Evolutionary conservation across 257 asterid species (phyloP).

Genomic region (Solanum ossicruentum): DNA sequence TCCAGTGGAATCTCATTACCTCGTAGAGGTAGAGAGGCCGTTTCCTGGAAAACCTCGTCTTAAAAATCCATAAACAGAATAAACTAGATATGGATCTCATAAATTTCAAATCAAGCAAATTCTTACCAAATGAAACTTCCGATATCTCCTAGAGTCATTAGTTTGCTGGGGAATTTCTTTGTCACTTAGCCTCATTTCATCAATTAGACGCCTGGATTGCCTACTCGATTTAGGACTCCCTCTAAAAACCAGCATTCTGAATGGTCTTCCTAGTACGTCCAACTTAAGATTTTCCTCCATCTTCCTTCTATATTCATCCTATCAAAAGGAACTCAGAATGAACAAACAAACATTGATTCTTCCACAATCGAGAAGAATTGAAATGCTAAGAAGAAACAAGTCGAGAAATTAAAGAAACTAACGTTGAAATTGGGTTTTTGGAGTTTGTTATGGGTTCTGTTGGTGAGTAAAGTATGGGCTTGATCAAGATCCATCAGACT

Average conservation of each 20-base stretch:
- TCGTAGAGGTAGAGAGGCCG: no score
- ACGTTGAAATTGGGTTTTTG: slow-evolving; percentile 28
- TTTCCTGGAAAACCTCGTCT: no score
- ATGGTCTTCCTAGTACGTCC: slow-evolving; percentile 64
- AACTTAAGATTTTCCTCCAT: slow-evolving; percentile 39
- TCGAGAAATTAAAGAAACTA: not conserved
- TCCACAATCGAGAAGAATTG: not conserved
- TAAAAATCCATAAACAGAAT: no score
- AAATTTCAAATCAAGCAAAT: not conserved
- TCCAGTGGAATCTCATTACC: no score
- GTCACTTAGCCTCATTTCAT: slow-evolving; percentile 44
- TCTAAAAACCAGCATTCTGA: slow-evolving; percentile 75
- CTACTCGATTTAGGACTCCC: slow-evolving; percentile 73
- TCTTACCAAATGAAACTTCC: slow-evolving; percentile 47
- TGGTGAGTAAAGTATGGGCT: slow-evolving; percentile 30
- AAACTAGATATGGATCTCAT: not conserved
- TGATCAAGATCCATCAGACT: slow-evolving; percentile 85
- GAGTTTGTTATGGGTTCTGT: not conserved
- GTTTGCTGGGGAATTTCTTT: slow-evolving; percentile 4
- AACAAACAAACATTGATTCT: not conserved
- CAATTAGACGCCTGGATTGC: slow-evolving; percentile 24
- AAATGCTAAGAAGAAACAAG: not conserved
- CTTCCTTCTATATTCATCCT: slow-evolving; percentile 35
- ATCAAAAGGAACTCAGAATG: not conserved
- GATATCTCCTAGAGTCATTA: slow-evolving; percentile 4